Evolutionary conservation across 768 basidiomycete species (phyloP).

Genomic region (Trametes cingulata): DNA sequence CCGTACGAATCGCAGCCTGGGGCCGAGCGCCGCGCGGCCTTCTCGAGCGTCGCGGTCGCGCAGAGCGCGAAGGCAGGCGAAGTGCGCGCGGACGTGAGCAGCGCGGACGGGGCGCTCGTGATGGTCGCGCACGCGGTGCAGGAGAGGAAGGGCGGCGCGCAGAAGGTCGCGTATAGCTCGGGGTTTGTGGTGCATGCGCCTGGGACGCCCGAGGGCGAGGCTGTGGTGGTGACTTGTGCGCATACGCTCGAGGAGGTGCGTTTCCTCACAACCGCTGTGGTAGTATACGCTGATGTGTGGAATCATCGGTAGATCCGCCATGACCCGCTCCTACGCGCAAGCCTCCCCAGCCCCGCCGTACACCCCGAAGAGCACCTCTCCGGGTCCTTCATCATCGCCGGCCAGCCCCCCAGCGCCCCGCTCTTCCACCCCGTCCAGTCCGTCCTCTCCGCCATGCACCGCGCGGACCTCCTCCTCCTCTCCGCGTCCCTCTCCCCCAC

Average conservation of each 20-base stretch:
- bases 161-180: slow-evolving; percentile 54
- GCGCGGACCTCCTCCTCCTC: slow-evolving; percentile 57
- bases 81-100: slow-evolving; percentile 10
- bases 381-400: slow-evolving; percentile 47
- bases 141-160: slow-evolving; percentile 32
- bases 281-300: background rate
- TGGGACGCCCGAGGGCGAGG: slow-evolving; percentile 28
- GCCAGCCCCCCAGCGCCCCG: slow-evolving; percentile 37
- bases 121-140: slow-evolving; percentile 54
- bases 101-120: slow-evolving; percentile 38
- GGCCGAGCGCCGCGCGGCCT: slow-evolving; percentile 31
- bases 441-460: slow-evolving; percentile 57
- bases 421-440: slow-evolving; percentile 42
- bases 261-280: background rate
- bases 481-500: slow-evolving; percentile 19
- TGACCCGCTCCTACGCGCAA: slow-evolving; percentile 32
- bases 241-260: slow-evolving; percentile 65
- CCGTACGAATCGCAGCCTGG: slow-evolving; percentile 54
- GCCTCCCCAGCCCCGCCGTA: slow-evolving; percentile 11
- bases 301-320: slow-evolving; percentile 35
- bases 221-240: slow-evolving; percentile 54
- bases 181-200: slow-evolving; percentile 53
- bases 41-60: slow-evolving; percentile 14
- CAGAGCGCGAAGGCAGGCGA: background rate
- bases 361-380: slow-evolving; percentile 27